Percentiles rank a stretch among this genome's conserved stretches.
Evolutionary conservation across 129 eudicot species (phyloP).

Genomic region (Pittosporum tobira): DNA sequence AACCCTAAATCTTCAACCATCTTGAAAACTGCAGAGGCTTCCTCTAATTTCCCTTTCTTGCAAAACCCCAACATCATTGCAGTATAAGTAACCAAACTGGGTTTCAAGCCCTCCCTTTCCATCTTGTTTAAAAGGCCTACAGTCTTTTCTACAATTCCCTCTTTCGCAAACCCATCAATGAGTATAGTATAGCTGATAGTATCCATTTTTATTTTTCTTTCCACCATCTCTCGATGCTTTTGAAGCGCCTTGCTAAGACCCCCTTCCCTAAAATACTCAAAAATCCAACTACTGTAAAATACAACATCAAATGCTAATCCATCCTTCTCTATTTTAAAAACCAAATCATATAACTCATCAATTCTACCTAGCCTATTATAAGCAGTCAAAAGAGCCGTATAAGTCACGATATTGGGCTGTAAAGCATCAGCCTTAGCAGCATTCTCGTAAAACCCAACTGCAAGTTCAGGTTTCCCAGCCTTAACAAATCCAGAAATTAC

Average conservation of each 20-base stretch:
- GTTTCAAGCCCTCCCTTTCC: constrained; percentile 42
- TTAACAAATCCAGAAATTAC: constrained; percentile 60
- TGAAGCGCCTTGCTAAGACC: constrained; percentile 30
- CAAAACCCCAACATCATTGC: constrained; percentile 62
- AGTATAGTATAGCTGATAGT: constrained; percentile 45
- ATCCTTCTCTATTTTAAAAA: constrained; percentile 35
- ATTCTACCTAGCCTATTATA: constrained; percentile 41
- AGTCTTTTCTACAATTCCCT: constrained; percentile 65
- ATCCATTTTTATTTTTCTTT: constrained; percentile 39
- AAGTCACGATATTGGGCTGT: constrained; percentile 39
- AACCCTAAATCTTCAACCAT: constrained; percentile 38
- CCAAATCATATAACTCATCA: constrained; percentile 31
- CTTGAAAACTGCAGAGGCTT: constrained; percentile 45
- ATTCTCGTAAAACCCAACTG: constrained; percentile 56
- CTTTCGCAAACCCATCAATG: constrained; percentile 61
- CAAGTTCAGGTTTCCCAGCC: constrained; percentile 60
- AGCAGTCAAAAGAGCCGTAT: constrained; percentile 58
- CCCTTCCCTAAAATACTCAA: constrained; percentile 51
- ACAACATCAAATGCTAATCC: constrained; percentile 50
- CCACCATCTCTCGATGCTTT: constrained; percentile 49
- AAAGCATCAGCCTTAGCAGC: constrained; percentile 34
- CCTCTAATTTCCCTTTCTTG: constrained; percentile 63
- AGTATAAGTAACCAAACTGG: constrained; percentile 60
- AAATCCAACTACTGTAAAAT: constrained; percentile 53
- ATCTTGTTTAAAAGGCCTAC: constrained; percentile 47